A percentile compares a stretch with the other conserved stretches of the same genome.
These are phyloP conservation scores for Pseudogymnoascus sp. DNA, from an alignment of 2,329 filamentous ascomycete genomes.

Conservation along the genomic window DNA sequence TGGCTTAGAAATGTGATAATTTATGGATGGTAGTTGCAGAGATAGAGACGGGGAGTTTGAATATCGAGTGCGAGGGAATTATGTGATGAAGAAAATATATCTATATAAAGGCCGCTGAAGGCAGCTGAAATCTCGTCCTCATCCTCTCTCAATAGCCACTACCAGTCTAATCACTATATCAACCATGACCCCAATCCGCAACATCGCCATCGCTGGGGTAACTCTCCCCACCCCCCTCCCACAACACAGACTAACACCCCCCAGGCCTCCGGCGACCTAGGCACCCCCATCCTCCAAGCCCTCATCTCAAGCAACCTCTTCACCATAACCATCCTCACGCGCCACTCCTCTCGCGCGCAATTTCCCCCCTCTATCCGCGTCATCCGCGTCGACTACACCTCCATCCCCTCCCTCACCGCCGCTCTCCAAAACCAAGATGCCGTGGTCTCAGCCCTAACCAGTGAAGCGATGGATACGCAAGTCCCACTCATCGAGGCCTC, in stretches of 20 bases:
- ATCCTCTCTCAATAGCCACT: not conserved
- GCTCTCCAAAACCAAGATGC: slow-evolving; percentile 53
- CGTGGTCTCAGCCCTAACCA: slow-evolving; percentile 40
- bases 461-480: slow-evolving; percentile 34
- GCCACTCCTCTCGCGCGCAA: slow-evolving; percentile 29
- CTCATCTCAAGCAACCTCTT: slow-evolving; percentile 26
- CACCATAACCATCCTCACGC: slow-evolving; percentile 41
- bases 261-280: slow-evolving; percentile 19
- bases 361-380: slow-evolving; percentile 32
- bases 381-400: slow-evolving; percentile 38
- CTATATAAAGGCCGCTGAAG: not conserved
- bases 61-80: not conserved
- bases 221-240: not conserved
- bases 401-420: slow-evolving; percentile 32
- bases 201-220: not conserved
- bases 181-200: not conserved
- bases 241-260: not conserved
- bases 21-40: not conserved
- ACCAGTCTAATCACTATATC: not conserved
- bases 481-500: slow-evolving; percentile 19
- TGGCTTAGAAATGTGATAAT: not conserved
- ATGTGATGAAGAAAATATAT: not conserved
- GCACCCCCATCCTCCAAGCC: slow-evolving; percentile 18
- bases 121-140: not conserved
- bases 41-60: not conserved